These are phyloP conservation scores for Ogataea trehalophila DNA, from an alignment of 805 yeast species.

Conservation along the genomic window DNA sequence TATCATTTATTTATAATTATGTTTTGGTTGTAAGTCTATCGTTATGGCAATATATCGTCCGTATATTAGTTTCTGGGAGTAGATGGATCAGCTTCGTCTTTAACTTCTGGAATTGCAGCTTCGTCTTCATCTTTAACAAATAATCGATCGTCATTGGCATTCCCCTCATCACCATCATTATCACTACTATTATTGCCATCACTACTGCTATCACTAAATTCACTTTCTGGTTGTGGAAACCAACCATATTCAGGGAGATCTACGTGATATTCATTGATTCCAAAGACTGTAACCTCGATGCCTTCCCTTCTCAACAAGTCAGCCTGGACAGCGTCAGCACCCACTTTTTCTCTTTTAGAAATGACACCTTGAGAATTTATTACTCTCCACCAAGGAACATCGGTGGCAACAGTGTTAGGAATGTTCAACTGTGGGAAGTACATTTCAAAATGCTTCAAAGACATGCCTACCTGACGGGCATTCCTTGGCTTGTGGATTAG, in stretches of 20 bases:
- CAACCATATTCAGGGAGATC: conserved; percentile 53
- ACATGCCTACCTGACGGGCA: conserved; percentile 70
- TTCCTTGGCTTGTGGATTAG: conserved; percentile 57
- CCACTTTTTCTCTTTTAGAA: conserved; percentile 42
- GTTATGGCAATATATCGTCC: no score
- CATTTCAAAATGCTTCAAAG: conserved; percentile 51
- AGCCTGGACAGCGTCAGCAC: conserved; percentile 44
- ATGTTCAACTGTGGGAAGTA: conserved; percentile 12
- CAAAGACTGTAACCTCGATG: conserved; percentile 32
- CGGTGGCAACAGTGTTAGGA: conserved; percentile 34
- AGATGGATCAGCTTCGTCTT: no score
- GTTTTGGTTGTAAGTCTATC: no score
- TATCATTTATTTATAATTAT: no score
- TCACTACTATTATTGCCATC: conserved; percentile 4
- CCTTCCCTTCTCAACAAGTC: conserved; percentile 43
- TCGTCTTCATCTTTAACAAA: not conserved
- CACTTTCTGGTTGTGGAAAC: conserved; percentile 50
- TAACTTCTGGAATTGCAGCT: not conserved
- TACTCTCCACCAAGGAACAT: conserved; percentile 82
- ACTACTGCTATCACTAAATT: conserved; percentile 8
- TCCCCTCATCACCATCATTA: not conserved
- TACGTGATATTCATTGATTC: conserved; percentile 31
- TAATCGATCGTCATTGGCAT: not conserved
- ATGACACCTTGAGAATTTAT: conserved; percentile 59
- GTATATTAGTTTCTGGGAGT: no score